Base-by-base conservation (phyloP, 352 stramenopile species). In the Pythium monospermum region DNA sequence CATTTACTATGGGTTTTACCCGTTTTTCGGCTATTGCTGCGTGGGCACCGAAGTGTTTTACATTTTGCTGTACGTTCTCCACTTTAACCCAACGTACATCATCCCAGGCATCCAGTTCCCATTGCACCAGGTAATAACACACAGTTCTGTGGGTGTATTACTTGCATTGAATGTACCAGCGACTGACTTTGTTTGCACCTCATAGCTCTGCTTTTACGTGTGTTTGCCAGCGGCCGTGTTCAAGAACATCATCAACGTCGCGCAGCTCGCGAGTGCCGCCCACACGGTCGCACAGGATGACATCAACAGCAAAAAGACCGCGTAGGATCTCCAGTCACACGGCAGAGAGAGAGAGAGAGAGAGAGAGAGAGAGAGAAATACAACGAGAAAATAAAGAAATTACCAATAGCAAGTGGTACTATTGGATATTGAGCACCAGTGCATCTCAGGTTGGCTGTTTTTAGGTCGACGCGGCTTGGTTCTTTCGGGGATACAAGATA, bases 221-320 rank as follows among this genome's bases (percentile, higher is more conserved):
- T 97, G 89, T 52, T 56, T 96, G 28, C 91, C 91, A 8, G 90
- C 87, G 19, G 96, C 82, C 47, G 69, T 94, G 48, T 77, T 95
- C 64, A 98, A 98, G 76, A 95, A 97, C 66, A 58, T 96, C 48
- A 85, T 94, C 55, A 98, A 98, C 68, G 57, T 97, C 23, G 86
- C 85, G 33, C 91, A 98, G 61, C 77, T 98, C 35, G 76, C 63
- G 42, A 92, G 84, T 53, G 91, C 91, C 7, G 80, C 85, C 4
- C 54, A 91, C 60, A 69, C 79, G 13, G 64, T 98, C 28, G 91
- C 87, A 6, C 61, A 66, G 36, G 73, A 88, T 37, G 78, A 89
- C 40, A 63, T 83, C 47, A 59, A 68, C 57, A 57, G 26, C 51
- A 85, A 83, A 63, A 89, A 87, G 64, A 56, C 69, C 52, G 30